Evolutionary conservation across 805 yeast species (phyloP), one percentile per base, ranked within the genome.

Genomic region (Phaffomyces antillensis): DNA sequence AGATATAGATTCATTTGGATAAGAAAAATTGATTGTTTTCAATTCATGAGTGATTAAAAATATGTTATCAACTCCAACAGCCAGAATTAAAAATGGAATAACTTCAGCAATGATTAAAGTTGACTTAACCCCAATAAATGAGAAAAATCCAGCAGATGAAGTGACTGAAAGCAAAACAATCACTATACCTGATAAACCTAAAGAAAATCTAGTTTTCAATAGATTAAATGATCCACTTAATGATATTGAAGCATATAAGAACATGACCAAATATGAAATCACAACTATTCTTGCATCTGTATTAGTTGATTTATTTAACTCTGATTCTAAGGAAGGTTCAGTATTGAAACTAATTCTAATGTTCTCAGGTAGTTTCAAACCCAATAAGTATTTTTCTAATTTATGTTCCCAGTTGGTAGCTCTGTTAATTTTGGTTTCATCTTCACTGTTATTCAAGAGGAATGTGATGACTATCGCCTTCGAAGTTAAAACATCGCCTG

Each of bases 101-200:
- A 91, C 99, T 61, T 93, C 98, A 3, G 98, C 97, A 46, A 91
- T 88, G 52, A 91, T 90, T 37, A 91, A 68, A 0, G 98, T 91
- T 0, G 95, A 86, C 56, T 86, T 87, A 40, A 90, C 65, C 0
- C 93, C 95, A n/a, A 85, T 47, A 7, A 76, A 55, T 12, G 93
- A 76, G 63, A 87, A 85, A 5, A 88, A 53, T 0, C 98, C 98
- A 0, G 89, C 86, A 0, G 97, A 79, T 1, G 95, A 75, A 1
- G 77, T 62, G 1, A 91, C 96, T 0, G 96, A 89, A 10, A 87
- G 62, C 23, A 87, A 64, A 13, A 93, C 96, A 34, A 90, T 84
- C 6, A 79, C 46, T 23, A 91, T 86, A 1, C 98, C 99, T n/a
- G 82, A 72, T 34, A 87, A 65, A 0, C 96, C 98, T 20, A 91